Percentiles rank a stretch among this genome's conserved stretches.
Conservation (phyloP, 1,139 yeast species). For the Groenewaldozyma sp. region DNA sequence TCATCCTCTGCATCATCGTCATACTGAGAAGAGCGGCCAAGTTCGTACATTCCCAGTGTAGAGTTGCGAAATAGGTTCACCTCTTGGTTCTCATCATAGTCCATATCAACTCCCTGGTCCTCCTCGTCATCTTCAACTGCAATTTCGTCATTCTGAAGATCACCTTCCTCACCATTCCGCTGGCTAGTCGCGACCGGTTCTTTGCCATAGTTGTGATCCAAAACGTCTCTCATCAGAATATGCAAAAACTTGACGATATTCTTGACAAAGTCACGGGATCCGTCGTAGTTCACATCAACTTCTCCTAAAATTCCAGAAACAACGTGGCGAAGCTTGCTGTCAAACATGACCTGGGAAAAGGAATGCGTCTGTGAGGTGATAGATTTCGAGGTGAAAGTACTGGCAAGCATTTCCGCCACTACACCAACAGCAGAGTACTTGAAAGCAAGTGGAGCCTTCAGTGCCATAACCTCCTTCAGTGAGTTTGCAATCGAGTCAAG, state of each 20-base stretch:
- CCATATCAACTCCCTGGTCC: conserved; percentile 20
- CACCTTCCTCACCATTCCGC: conserved; percentile 36
- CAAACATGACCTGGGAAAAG: conserved; percentile 56
- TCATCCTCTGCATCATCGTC: conserved; percentile 40
- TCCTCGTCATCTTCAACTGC: conserved; percentile 18
- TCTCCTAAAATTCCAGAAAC: conserved; percentile 52
- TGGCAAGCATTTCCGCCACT: conserved; percentile 42
- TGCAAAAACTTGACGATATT: conserved; percentile 53
- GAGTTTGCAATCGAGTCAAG: conserved; percentile 62
- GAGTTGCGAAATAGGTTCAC: conserved; percentile 71
- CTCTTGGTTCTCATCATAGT: conserved; percentile 45
- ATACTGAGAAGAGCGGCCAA: conserved; percentile 65
- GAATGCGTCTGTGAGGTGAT: conserved; percentile 40
- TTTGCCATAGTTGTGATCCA: conserved; percentile 30
- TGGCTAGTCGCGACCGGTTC: background rate
- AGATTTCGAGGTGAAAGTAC: conserved; percentile 23
- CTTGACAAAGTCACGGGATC: conserved; percentile 48
- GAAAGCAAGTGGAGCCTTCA: conserved; percentile 29
- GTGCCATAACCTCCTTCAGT: conserved; percentile 40
- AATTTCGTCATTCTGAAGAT: conserved; percentile 38
- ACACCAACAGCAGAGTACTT: conserved; percentile 49
- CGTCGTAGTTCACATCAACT: conserved; percentile 65
- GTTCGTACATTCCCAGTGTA: conserved; percentile 89
- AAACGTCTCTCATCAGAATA: conserved; percentile 42
- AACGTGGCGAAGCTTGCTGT: conserved; percentile 51